Evolutionary conservation across 371 early-diverging fungal species (phyloP), one percentile per base, ranked within the genome.

Genomic region (Mortierella sp.): DNA sequence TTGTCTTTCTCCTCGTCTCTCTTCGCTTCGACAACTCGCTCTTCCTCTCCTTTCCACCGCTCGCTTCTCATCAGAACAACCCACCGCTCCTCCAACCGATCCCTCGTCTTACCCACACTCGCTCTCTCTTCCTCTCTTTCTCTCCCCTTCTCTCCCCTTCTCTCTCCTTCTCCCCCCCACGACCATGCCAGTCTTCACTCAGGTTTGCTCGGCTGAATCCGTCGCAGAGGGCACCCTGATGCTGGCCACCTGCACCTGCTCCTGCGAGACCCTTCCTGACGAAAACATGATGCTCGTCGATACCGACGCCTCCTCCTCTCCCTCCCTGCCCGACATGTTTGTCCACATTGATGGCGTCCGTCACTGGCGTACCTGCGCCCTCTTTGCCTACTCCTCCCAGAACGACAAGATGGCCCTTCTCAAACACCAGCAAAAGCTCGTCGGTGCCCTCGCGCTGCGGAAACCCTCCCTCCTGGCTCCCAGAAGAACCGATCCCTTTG

Each of bases 151-250:
- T 26, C 2, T 50, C 26, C 14, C 27, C 19, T 16, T 18, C 52
- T 30, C 31, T n/a, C 31, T 14, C 52, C 26, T 31, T 43, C 10
- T 2, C 13, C 56, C 28, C 23, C 16, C 30, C 49, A 30, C 23
- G 12, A 58, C 23, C 16, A 71, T 72, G 72, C 72, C 72, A 19
- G 72, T 61, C 54, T 72, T 72, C 28, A 58, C 72, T 8, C 67
- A 66, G 54, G 61, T 51, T 46, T 62, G 67, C 66, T 53, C 72
- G 9, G 54, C 53, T 19, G 58, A 57, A 19, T 46, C 60, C 14
- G 52, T 57, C 39, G 39, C 28, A 3, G 66, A 65, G 23, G 27
- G 43, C 2, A 50, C 55, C 0, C 34, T 47, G 19, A 34, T 42
- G 19, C 47, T 67, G 24, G 52, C 48, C 10, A 57, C 61, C 6